A percentile compares a stretch with the other conserved stretches of the same genome.
Evolutionary conservation across 2,329 filamentous ascomycete genomes (phyloP).

Genomic region (Botrytis squamosa): DNA sequence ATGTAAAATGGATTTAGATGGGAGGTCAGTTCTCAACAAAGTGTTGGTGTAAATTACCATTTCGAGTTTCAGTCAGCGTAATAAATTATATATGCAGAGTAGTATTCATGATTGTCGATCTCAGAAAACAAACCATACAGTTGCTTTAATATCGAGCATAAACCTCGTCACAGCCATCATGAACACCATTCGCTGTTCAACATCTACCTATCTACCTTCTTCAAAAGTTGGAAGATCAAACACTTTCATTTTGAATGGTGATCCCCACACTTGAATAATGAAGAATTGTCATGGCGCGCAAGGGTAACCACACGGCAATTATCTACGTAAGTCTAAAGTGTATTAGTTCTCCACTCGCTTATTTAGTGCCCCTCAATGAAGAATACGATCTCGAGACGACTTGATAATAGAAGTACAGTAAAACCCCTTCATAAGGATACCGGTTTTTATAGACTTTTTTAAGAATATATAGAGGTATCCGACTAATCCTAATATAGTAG

Average conservation of each 20-base stretch:
- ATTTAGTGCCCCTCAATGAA: not conserved
- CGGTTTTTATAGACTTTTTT: no score
- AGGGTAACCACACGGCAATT: not conserved
- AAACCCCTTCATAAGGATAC: no score
- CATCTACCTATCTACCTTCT: not conserved
- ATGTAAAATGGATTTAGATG: not conserved
- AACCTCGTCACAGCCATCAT: not conserved
- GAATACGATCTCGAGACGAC: not conserved
- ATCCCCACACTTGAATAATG: not conserved
- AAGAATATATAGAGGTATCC: no score
- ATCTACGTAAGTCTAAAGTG: not conserved
- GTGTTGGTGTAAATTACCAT: not conserved
- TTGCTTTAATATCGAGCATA: not conserved
- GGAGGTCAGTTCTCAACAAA: not conserved
- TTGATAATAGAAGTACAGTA: not conserved
- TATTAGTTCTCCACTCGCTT: not conserved
- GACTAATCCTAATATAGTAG: no score
- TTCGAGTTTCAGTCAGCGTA: not conserved
- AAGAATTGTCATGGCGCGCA: not conserved
- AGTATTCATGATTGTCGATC: not conserved
- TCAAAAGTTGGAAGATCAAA: not conserved
- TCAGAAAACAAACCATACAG: not conserved
- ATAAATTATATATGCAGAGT: not conserved
- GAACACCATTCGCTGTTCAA: not conserved
- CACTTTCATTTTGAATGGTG: not conserved